Base-by-base conservation (phyloP, 805 yeast genomes). In the Starmera quercuum region DNA sequence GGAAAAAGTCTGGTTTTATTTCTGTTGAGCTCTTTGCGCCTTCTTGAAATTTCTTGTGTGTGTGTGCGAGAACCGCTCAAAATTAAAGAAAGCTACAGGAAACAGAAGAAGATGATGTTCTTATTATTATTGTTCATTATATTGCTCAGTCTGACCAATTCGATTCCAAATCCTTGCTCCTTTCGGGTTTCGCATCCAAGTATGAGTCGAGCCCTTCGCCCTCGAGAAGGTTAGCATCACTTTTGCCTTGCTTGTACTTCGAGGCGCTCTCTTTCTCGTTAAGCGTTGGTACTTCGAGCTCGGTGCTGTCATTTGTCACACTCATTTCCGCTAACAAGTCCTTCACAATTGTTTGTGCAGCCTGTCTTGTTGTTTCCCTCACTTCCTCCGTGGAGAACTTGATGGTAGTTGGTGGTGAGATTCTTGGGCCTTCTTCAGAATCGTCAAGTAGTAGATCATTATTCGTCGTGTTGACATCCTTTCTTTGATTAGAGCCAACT, bases 121-220 rank as follows among this genome's bases (percentile, higher is more conserved):
- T n/a, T n/a, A n/a, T n/a, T n/a, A n/a, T n/a, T n/a, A n/a, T n/a
- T 6, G 8, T 6, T 5, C 16, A 26, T 26, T 26, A 83, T 69
- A 38, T 73, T 68, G 19, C 85, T 75, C 61, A 83, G 83, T 59
- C 82, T 88, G 19, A 62, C 64, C 42, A 82, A 64, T 56, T 94
- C 25, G 40, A 68, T 59, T 29, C 25, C 4, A 28, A 20, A 1
- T 36, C 32, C 21, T 23, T 7, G 3, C 8, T n/a, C n/a, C 48
- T 44, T n/a, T 29, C 32, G 1, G 11, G 12, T 13, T 21, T 20
- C 35, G 26, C 16, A 19, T 49, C 54, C 26, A 51, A 24, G 24
- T 25, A 51, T 2, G 45, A 45, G 34, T 51, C 54, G 21, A 49
- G 47, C 18, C 43, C 56, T 17, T 45, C 37, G 14, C 19, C 42